phyloP scores from a whole-genome alignment of 2,329 filamentous ascomycete species.

The Pyrenochaeta sp. region DNA sequence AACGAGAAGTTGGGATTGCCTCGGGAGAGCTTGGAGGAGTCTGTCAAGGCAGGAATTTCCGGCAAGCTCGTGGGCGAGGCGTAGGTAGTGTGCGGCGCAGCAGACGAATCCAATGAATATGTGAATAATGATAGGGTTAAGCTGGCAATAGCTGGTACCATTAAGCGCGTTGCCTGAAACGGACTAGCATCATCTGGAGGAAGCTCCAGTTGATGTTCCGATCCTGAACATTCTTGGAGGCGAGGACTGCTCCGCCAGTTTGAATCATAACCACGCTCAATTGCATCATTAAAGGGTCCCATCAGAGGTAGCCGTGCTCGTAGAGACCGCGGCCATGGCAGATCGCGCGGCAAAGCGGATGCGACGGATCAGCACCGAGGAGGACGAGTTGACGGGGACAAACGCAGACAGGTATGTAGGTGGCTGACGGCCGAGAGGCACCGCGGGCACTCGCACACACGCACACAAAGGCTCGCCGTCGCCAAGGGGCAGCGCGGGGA shows the following conservation, averaged over 20 bases:
- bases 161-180: slow-evolving; percentile 5
- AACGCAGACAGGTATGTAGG: slow-evolving; percentile 39
- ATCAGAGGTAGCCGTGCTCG: too few relatives aligned
- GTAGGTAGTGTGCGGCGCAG: neutral
- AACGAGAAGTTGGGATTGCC: slow-evolving; percentile 53
- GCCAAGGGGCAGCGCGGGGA: slow-evolving; percentile 33
- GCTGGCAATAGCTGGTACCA: too few relatives aligned
- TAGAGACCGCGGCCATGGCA: slow-evolving; percentile 30
- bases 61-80: slow-evolving; percentile 20
- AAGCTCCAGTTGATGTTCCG: slow-evolving; percentile 18
- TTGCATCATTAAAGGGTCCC: slow-evolving; percentile 4
- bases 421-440: slow-evolving; percentile 39
- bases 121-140: too few relatives aligned
- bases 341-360: slow-evolving; percentile 48
- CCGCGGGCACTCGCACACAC: slow-evolving; percentile 23
- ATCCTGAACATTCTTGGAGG: slow-evolving; percentile 15
- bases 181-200: slow-evolving; percentile 12
- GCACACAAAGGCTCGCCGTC: too few relatives aligned
- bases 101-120: neutral
- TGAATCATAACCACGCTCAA: slow-evolving; percentile 14
- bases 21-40: slow-evolving; percentile 50
- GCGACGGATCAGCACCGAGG: slow-evolving; percentile 50
- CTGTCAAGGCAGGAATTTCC: slow-evolving; percentile 40
- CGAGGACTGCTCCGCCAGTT: too few relatives aligned
- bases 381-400: slow-evolving; percentile 47